Evolutionary conservation across 148 eudicot species (phyloP).

Genomic region (Vaccinium macrocarpon): DNA sequence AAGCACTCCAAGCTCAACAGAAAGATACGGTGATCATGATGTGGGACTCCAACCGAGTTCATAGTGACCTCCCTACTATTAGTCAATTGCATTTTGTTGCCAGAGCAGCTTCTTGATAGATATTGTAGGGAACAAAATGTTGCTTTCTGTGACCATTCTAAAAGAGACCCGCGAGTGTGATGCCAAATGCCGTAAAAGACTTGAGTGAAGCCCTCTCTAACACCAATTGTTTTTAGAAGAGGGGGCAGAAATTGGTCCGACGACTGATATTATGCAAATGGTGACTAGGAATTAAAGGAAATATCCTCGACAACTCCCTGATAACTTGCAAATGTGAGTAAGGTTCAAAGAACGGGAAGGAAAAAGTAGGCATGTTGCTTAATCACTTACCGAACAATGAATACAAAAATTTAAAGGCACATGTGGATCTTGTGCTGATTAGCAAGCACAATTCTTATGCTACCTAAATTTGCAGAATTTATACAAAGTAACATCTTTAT

Average conservation of each 20-base stretch:
- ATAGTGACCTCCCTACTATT: not conserved
- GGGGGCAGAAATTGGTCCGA: too few relatives aligned
- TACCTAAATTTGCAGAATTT: not conserved
- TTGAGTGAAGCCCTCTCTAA: too few relatives aligned
- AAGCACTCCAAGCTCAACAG: too few relatives aligned
- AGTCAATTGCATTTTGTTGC: not conserved
- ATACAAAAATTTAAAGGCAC: not conserved
- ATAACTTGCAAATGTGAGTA: not conserved
- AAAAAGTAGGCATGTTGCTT: not conserved
- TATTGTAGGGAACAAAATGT: too few relatives aligned
- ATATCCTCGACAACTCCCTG: not conserved
- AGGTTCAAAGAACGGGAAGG: not conserved
- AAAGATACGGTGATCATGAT: not conserved
- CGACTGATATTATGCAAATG: not conserved
- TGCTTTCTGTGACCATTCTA: too few relatives aligned
- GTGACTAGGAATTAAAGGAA: not conserved
- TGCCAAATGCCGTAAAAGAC: too few relatives aligned
- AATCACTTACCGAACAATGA: not conserved
- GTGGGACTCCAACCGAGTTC: not conserved
- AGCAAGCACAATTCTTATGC: not conserved
- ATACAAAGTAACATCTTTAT: not conserved
- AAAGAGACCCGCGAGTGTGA: too few relatives aligned
- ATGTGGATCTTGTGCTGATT: not conserved
- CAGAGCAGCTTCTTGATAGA: not conserved
- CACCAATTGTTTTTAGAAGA: too few relatives aligned